Evolutionary conservation across 441 rosid genomes (phyloP), one percentile per base, ranked within the genome.

Genomic region (California macrophylla): DNA sequence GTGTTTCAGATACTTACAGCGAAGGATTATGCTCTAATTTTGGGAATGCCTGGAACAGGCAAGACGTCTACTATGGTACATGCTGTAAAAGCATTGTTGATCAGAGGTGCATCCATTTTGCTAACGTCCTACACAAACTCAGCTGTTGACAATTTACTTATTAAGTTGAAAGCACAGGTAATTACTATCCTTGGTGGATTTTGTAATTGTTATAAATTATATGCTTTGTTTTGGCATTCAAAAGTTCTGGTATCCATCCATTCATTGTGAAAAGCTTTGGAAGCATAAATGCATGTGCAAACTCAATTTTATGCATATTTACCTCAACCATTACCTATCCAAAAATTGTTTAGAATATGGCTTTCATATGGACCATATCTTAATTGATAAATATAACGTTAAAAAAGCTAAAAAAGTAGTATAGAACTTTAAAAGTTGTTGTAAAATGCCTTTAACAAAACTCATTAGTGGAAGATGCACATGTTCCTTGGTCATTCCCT

Each of bases 31-130:
- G 89, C 98, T 52, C 76, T 92, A 80, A 90, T 94, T 80, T 81
- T 94, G 38, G 99, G 99, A 79, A 94, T 95, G 98, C 99, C 99
- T 68, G 99, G 98, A 75, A 92, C 99, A 28, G 98, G 98, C 79
- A 94, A 94, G 86, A 94, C 98, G 77, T 89, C 96, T 40, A 92
- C 98, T 5, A 84, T 92, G 90, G 99, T 89, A 69, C 92, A 90
- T 83, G 97, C 98, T 75, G 91, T 90, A 78, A 92, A 87, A 82
- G 99, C 99, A 75, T 83, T 94, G 85, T 80, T 90, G 85, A 82
- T 89, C 79, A 87, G 97, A 84, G 97, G 97, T 68, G 84, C 98
- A 82, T 85, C 99, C 68, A 83, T 92, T 78, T 86, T 94, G 85
- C 93, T 92, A 71, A 88, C 99, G 6, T 94, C 99, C 72, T 94